Base-by-base conservation (phyloP, 345 rosid genomes). In the Linum tenue region DNA sequence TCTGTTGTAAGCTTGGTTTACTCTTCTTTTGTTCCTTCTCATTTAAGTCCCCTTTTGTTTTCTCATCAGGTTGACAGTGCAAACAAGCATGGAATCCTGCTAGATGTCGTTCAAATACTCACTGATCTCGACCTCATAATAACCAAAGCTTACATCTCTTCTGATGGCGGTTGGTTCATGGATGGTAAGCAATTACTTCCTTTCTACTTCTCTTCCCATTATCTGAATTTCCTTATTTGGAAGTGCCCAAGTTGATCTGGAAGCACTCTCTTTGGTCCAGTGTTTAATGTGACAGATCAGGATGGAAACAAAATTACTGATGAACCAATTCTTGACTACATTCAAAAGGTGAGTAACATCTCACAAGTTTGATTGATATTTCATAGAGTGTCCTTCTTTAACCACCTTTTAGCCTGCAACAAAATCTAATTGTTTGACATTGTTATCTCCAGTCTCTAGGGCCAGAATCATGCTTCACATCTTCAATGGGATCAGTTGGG, bases 111-210 rank as follows among this genome's bases (percentile, higher is more conserved):
- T 5, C 99, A 90, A 76, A 78, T 90, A 69, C 92, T 94, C 61
- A 84, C 96, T 71, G 99, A 94, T 81, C 91, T 88, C 67, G 84
- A 90, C 77, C 95, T 94, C 40, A 81, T 80, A 73, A 78, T 94
- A 50, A 71, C 79, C 36, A 94, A 94, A 72, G 97, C 97, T 55
- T 90, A 94, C 76, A 90, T 94, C 37, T 88, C 96, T 40, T 90
- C 99, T 73, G 99, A 94, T 81, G 91, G 96, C 59, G 88, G 88
- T 64, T 94, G 99, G 99, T 86, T 94, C 75, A 94, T 94, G 99
- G 99, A 94, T 78, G 99, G 98, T 90, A 75, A 70, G 73, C 14
- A 55, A 14, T 43, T 5, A 43, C 50, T 9, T n/a, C 37, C 8
- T 57, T 57, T 37, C 36, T 22, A 37, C 39, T 36, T 22, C 14